Base-by-base conservation (phyloP, 768 basidiomycete species). In the Boletus fagicola region DNA sequence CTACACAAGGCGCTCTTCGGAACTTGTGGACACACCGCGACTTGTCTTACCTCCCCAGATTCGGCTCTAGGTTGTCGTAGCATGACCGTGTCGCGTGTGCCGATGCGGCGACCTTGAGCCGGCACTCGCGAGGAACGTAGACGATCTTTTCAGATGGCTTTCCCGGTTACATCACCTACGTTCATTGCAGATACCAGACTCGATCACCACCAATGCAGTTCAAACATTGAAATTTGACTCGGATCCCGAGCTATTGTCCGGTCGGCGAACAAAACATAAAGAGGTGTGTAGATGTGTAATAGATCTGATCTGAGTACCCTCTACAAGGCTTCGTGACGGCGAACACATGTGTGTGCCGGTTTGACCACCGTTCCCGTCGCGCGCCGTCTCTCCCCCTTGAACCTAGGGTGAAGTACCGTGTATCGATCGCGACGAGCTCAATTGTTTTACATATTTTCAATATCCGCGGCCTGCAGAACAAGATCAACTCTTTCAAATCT, bases 91-190 rank as follows among this genome's bases (percentile, higher is more conserved):
- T 49, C 39, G 51, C 56, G 59, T 68, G 66, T 36, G 48, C 44
- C 66, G 66, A 68, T 67, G 66, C 66, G 67, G 66, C 59, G 64
- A 67, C 66, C 63, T 65, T 45, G 40, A 30, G 8, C 50, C 44
- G 35, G 47, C 35, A 24, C 48, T 24, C 33, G 24, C 35, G 43
- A 60, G 46, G 52, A 53, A 57, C 33, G 26, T 26, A 31, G 53
- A 42, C 49, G 49, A 65, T 68, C 58, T 26, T 44, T 48, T 35
- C 48, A 44, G 36, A 39, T 20, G 24, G 16, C 56, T 55, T 46
- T 46, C 46, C 48, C 10, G 26, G 52, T 65, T 59, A 68, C 66
- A 52, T 62, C 52, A 64, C 53, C 22, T 36, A 20, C 7, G 22
- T 44, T 20, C n/a, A 43, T 61, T 56, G 16, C 54, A 66, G 62